Conservation (phyloP, 345 rosid genomes). For the Psidium friedrichsthalianum region DNA sequence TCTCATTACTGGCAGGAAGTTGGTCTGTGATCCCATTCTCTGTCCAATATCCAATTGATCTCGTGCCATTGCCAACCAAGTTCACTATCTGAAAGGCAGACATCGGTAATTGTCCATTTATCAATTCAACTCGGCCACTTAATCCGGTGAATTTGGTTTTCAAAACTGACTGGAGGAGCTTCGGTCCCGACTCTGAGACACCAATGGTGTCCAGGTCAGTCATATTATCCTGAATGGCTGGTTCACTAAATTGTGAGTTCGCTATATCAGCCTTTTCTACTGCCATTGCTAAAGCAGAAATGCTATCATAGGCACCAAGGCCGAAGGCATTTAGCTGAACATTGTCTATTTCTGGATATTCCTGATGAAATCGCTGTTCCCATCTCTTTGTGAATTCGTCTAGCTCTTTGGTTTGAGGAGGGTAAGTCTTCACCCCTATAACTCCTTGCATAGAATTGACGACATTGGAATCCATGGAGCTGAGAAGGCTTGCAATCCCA, state of each 20-base stretch:
- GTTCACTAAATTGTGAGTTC: not conserved
- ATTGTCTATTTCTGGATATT: not conserved
- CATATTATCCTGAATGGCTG: not conserved
- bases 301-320: conserved; percentile 14
- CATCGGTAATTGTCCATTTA: conserved; percentile 16
- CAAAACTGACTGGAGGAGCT: conserved; percentile 4
- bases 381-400: conserved; percentile 11
- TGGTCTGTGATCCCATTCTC: not conserved
- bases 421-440: conserved; percentile 15
- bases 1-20: not conserved
- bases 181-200: conserved; percentile 7
- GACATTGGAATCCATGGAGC: not conserved
- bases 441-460: conserved; percentile 29
- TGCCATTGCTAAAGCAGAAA: conserved; percentile 1
- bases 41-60: conserved; percentile 32
- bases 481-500: conserved; percentile 8
- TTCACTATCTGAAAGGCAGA: conserved; percentile 35
- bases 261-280: not conserved
- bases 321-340: conserved; percentile 8
- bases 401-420: conserved; percentile 3
- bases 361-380: conserved; percentile 9
- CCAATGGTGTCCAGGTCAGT: not conserved
- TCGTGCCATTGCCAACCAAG: conserved; percentile 10
- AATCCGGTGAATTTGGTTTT: conserved; percentile 22
- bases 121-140: conserved; percentile 22